Conservation (phyloP, 805 yeast species). For the Candida morakotiae region DNA sequence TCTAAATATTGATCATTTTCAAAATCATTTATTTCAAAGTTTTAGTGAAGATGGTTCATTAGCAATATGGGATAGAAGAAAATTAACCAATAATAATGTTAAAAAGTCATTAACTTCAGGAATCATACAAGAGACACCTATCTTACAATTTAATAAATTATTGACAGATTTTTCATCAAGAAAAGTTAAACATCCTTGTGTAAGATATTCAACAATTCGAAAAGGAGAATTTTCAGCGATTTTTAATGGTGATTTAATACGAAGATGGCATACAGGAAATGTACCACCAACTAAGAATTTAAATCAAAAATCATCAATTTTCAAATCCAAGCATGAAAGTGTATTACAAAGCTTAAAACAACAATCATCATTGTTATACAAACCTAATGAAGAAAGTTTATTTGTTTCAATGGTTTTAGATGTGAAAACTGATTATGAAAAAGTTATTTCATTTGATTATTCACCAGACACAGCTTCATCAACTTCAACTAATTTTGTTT, state of each 20-base stretch:
- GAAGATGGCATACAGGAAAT: slow-evolving; percentile 75
- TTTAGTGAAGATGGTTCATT: slow-evolving; percentile 81
- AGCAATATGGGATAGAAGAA: slow-evolving; percentile 78
- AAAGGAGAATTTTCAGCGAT: slow-evolving; percentile 74
- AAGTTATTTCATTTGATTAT: slow-evolving; percentile 84
- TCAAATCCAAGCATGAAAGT: not conserved
- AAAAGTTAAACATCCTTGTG: slow-evolving; percentile 59
- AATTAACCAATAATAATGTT: slow-evolving; percentile 32
- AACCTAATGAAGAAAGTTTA: slow-evolving; percentile 49
- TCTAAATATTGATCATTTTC: slow-evolving; percentile 65
- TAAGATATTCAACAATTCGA: slow-evolving; percentile 61
- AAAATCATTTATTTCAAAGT: slow-evolving; percentile 64
- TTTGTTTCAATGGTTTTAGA: slow-evolving; percentile 78
- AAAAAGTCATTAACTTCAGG: slow-evolving; percentile 10
- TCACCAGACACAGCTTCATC: slow-evolving; percentile 47
- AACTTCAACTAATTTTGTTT: slow-evolving; percentile 65
- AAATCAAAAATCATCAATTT: not conserved
- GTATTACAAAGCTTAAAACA: slow-evolving; percentile 19
- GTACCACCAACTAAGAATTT: slow-evolving; percentile 30
- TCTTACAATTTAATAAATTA: slow-evolving; percentile 56
- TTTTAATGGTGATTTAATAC: slow-evolving; percentile 70
- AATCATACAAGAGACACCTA: slow-evolving; percentile 47
- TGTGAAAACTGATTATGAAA: slow-evolving; percentile 68
- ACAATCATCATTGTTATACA: slow-evolving; percentile 34
- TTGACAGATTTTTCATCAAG: slow-evolving; percentile 55